Conservation (phyloP, 305 asterid species). For the Caryopteris hybrid region DNA sequence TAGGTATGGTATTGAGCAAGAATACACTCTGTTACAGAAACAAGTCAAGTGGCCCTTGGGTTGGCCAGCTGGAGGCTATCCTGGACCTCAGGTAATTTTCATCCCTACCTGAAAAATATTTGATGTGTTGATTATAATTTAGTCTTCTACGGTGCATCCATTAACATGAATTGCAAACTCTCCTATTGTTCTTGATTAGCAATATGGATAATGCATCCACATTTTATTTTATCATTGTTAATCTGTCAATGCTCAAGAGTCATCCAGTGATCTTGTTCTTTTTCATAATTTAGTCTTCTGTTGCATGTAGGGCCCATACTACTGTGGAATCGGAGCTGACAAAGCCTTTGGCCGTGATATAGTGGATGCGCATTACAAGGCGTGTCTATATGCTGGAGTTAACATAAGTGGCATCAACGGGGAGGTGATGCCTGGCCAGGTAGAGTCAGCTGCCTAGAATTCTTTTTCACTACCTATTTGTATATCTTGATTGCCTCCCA, state of each 20-base stretch:
- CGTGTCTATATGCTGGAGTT: constrained; percentile 82
- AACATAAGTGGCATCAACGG: constrained; percentile 90
- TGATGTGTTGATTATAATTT: background rate
- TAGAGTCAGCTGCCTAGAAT: constrained; percentile 1
- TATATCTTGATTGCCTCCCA: background rate
- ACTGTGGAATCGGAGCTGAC: constrained; percentile 86
- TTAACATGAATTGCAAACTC: background rate
- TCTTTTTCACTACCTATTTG: background rate
- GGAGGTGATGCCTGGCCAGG: constrained; percentile 99
- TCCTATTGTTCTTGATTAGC: background rate
- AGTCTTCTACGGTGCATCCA: background rate
- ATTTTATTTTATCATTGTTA: background rate
- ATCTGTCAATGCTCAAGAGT: background rate
- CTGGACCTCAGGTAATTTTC: constrained; percentile 79
- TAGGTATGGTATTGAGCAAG: constrained; percentile 94
- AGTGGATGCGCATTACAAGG: constrained; percentile 92
- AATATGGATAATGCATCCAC: background rate
- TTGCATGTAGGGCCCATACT: constrained; percentile 71
- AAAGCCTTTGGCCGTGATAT: constrained; percentile 90
- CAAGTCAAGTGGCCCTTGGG: constrained; percentile 87
- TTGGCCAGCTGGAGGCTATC: constrained; percentile 85
- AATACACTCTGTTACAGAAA: constrained; percentile 75
- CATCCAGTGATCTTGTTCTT: background rate
- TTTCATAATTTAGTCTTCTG: background rate
- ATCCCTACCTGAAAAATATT: background rate